Base-by-base conservation (phyloP, 805 yeast species). In the Yamadazyma paraphyllophila region DNA sequence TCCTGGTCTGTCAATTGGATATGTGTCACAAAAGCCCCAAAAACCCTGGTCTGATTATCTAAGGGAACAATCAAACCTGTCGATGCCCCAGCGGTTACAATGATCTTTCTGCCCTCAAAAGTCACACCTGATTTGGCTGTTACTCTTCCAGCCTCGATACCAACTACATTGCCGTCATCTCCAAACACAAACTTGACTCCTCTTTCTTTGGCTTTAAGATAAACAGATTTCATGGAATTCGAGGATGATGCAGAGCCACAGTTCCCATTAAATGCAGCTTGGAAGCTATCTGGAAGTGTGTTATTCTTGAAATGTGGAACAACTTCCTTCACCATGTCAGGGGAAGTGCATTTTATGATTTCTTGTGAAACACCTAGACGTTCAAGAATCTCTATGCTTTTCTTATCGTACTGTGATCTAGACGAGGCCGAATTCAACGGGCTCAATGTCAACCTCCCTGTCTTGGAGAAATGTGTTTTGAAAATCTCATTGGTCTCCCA, bases 401-500 rank as follows among this genome's bases (percentile, higher is more conserved):
- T 42, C 14, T 39, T 32, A 33, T 51, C 56, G 26, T 49, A 50
- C n/a, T 42, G 30, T 7, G 47, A 12, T 45, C 57, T 47, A 8
- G 36, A 36, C 2, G 50, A 45, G 30, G 11, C 29, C 8, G 48
- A 14, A 46, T 45, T 45, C 13, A 17, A 17, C 1, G 52, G 58
- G 11, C 43, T 47, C 33, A 50, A 45, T 7, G 55, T 54, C 36
- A 47, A 36, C 38, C 56, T 46, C 4, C 58, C 56, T 26, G 47
- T 16, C 39, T 43, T 45, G 3, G 36, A 40, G 37, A 45, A 49
- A 39, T 42, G 41, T 30, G 42, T 45, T 58, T 66, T 50, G 65
- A 65, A 54, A 58, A 69, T 33, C 7, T 67, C 66, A 48, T 72
- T 67, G 3, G 48, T 29, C 58, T 57, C 58, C 77, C 79, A 75